Conservation (phyloP, 1,284 basidiomycete genomes). For the Ustilago bromivora region DNA sequence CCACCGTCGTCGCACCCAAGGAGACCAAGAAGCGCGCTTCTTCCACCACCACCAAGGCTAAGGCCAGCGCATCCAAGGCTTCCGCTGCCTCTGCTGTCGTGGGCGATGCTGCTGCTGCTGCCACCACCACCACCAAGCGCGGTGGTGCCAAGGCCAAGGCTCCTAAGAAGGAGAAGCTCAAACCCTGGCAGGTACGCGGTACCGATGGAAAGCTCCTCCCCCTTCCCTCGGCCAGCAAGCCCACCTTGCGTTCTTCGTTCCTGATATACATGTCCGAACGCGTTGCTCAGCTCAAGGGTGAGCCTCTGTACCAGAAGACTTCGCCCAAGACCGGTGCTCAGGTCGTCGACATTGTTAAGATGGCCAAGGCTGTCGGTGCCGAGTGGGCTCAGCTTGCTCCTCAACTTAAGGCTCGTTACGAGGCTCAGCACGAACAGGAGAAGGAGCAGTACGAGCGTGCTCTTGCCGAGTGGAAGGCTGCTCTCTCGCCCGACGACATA, state of each 20-base stretch:
- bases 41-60: constrained; percentile 48
- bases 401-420: constrained; percentile 52
- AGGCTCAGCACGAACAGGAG: constrained; percentile 50
- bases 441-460: constrained; percentile 57
- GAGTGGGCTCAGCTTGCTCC: constrained; percentile 57
- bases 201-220: constrained; percentile 63
- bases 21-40: constrained; percentile 51
- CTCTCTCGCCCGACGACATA: constrained; percentile 64
- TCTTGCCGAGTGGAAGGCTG: constrained; percentile 57
- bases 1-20: constrained; percentile 37
- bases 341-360: constrained; percentile 55
- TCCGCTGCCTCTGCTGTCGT: constrained; percentile 19
- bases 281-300: constrained; percentile 49
- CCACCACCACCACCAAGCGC: constrained; percentile 35
- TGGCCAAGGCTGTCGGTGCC: constrained; percentile 49
- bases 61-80: constrained; percentile 32
- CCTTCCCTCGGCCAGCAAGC: constrained; percentile 63
- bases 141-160: constrained; percentile 46
- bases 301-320: constrained; percentile 50
- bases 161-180: constrained; percentile 59
- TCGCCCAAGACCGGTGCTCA: constrained; percentile 52
- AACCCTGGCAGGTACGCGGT: constrained; percentile 57
- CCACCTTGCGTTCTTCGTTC: constrained; percentile 57
- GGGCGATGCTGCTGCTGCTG: constrained; percentile 21
- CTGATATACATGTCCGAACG: constrained; percentile 61